Conservation (phyloP, 208 protist species). For the Tritrichomonas musculus region DNA sequence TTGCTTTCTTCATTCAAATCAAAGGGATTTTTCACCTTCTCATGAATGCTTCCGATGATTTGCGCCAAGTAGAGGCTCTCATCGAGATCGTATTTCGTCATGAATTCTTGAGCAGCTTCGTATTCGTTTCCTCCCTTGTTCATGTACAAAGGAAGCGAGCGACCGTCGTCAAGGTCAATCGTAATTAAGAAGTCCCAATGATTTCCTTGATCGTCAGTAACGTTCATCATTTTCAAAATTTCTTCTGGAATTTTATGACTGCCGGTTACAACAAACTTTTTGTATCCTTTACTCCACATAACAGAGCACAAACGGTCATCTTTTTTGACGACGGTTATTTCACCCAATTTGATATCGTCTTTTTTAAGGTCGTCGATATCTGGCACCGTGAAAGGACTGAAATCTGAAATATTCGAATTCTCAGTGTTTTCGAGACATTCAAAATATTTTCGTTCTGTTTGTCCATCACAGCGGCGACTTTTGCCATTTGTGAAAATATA, state of each 20-base stretch:
- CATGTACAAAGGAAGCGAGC: background rate
- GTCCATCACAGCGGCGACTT: background rate
- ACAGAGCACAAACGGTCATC: background rate
- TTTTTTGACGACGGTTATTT: background rate
- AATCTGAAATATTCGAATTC: background rate
- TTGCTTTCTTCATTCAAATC: background rate
- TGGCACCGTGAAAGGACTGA: background rate
- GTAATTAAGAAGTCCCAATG: background rate
- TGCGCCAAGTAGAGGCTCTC: background rate
- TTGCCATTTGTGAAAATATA: background rate
- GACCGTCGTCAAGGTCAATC: background rate
- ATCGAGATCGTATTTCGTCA: background rate
- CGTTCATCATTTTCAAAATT: background rate
- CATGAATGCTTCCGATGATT: background rate
- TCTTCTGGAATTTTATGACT: background rate
- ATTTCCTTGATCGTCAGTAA: background rate
- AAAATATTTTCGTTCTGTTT: background rate
- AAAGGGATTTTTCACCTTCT: background rate
- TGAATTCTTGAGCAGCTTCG: background rate
- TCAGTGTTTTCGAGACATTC: background rate
- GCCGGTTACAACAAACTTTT: background rate
- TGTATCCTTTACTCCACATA: background rate
- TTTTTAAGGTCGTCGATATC: background rate
- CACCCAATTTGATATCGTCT: background rate
- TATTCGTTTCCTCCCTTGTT: background rate